phyloP scores from a whole-genome alignment of 78 protist species.

The Dictyostelium firmibasis region DNA sequence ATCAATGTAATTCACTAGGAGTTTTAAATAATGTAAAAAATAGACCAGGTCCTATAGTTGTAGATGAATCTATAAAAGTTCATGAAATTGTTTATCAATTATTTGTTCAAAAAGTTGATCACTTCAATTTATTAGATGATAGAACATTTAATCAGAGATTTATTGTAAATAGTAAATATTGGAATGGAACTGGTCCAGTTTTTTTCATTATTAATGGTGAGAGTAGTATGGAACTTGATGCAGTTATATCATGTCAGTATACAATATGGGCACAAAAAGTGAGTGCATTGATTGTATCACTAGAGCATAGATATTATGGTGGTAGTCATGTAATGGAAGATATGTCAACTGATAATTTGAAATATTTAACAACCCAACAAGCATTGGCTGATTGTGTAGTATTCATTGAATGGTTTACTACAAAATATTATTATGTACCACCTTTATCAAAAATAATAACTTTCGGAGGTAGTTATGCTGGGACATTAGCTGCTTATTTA shows the following conservation, averaged over 20 bases:
- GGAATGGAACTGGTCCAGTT: constrained; percentile 32
- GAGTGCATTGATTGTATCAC: constrained; percentile 23
- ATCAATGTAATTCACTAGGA: neutral
- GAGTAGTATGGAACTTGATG: neutral
- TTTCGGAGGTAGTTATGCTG: constrained; percentile 62
- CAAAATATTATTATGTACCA: neutral
- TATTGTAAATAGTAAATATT: neutral
- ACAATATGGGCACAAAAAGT: constrained; percentile 38
- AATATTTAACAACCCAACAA: constrained; percentile 30
- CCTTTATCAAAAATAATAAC: neutral
- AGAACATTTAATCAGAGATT: constrained; percentile 27
- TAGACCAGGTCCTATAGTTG: neutral
- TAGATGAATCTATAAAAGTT: neutral
- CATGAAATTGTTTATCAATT: neutral
- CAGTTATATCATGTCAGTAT: neutral
- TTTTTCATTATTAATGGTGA: constrained; percentile 31
- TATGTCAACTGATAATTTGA: neutral
- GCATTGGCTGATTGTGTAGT: constrained; percentile 68
- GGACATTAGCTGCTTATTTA: constrained; percentile 60
- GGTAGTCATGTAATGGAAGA: neutral
- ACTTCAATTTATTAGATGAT: constrained; percentile 3
- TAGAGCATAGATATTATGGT: constrained; percentile 81
- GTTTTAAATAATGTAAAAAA: neutral
- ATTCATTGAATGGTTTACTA: neutral
- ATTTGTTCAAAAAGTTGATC: constrained; percentile 1